phyloP scores from a whole-genome alignment of 805 yeast genomes.

The Kockiozyma suomiensis region DNA sequence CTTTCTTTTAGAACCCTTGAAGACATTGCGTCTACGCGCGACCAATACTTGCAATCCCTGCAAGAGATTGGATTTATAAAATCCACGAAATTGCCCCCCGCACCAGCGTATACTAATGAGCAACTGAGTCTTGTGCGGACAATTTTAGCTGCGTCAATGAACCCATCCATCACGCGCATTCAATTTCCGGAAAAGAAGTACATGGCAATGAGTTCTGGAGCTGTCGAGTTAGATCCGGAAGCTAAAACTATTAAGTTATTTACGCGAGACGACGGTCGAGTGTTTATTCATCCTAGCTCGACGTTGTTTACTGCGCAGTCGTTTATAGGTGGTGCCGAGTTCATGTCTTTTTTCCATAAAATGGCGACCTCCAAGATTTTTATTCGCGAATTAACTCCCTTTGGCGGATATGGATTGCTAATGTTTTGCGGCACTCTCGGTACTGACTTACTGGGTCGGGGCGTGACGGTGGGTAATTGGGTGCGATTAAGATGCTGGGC shows the following conservation, averaged over 20 bases:
- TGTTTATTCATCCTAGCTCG: constrained; percentile 87
- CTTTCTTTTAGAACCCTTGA: constrained; percentile 65
- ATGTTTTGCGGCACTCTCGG: constrained; percentile 73
- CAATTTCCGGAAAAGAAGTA: constrained; percentile 81
- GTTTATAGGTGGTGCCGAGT: constrained; percentile 45
- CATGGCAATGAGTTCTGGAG: constrained; percentile 68
- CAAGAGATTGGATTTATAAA: constrained; percentile 80
- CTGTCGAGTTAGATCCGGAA: constrained; percentile 85
- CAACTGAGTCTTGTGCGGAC: constrained; percentile 56
- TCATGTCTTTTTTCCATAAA: constrained; percentile 64
- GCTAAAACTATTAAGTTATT: constrained; percentile 71
- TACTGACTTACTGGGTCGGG: constrained; percentile 64
- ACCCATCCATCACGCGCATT: constrained; percentile 80
- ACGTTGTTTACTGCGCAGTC: constrained; percentile 59
- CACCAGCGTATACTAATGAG: constrained; percentile 5
- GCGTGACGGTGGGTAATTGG: constrained; percentile 87
- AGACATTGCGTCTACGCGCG: constrained; percentile 70
- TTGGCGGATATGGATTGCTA: constrained; percentile 68
- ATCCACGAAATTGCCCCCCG: constrained; percentile 53
- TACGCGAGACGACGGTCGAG: constrained; percentile 59
- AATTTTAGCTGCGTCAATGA: constrained; percentile 75
- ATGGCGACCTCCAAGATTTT: constrained; percentile 66
- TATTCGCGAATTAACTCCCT: constrained; percentile 77
- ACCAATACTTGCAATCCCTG: constrained; percentile 69
- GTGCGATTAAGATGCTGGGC: constrained; percentile 90